Percentiles rank a stretch among this genome's conserved stretches.
phyloP scores from a whole-genome alignment of 2,329 filamentous ascomycete species.

The Microsporum ferrugineum region DNA sequence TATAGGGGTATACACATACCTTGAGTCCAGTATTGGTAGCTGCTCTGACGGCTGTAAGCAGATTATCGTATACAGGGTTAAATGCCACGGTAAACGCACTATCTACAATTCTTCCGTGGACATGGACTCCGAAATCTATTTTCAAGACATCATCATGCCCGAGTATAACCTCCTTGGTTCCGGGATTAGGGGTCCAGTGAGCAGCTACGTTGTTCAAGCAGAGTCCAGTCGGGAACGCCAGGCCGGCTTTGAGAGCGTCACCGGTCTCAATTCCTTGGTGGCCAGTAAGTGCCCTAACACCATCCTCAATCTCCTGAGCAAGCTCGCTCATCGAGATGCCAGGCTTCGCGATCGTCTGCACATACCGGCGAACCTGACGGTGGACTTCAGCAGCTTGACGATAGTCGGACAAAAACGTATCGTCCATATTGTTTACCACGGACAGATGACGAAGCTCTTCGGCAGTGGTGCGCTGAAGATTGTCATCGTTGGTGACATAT shows the following conservation, averaged over 20 bases:
- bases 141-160: slow-evolving; percentile 67
- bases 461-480: slow-evolving; percentile 36
- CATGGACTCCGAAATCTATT: slow-evolving; percentile 70
- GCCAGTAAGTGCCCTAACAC: slow-evolving; percentile 40
- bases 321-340: slow-evolving; percentile 40
- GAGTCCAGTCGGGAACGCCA: slow-evolving; percentile 47
- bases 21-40: slow-evolving; percentile 54
- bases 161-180: slow-evolving; percentile 57
- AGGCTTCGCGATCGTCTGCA: slow-evolving; percentile 40
- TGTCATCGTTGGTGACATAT: slow-evolving; percentile 32
- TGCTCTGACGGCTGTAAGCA: slow-evolving; percentile 60
- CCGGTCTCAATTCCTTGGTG: slow-evolving; percentile 43
- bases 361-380: slow-evolving; percentile 43
- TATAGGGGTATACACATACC: slow-evolving; percentile 18
- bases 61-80: slow-evolving; percentile 61
- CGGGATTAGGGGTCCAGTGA: slow-evolving; percentile 48
- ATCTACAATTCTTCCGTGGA: slow-evolving; percentile 70
- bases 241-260: slow-evolving; percentile 40
- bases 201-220: slow-evolving; percentile 44
- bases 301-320: slow-evolving; percentile 45
- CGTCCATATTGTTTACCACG: slow-evolving; percentile 33
- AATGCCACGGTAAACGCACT: slow-evolving; percentile 70
- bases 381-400: slow-evolving; percentile 48
- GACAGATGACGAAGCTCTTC: slow-evolving; percentile 37
- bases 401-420: slow-evolving; percentile 42